Percentiles rank a stretch among this genome's conserved stretches.
Evolutionary conservation across 768 basidiomycete genomes (phyloP).

Genomic region (Termitomyces sp.): DNA sequence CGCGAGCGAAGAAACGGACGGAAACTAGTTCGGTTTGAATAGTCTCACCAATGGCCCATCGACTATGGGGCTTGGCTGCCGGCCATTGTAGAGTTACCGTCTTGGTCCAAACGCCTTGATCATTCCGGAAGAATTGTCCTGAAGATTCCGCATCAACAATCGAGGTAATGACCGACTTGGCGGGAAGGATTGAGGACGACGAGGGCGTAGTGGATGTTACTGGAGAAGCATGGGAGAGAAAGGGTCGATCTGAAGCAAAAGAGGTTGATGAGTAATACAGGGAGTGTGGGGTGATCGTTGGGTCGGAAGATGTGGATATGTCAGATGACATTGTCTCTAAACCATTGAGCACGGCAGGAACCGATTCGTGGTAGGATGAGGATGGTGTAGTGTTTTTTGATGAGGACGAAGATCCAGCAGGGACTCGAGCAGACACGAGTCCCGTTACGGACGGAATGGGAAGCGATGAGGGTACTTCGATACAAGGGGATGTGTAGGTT

Average conservation of each 20-base stretch:
- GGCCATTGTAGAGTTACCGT: constrained; percentile 73
- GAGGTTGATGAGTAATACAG: constrained; percentile 26
- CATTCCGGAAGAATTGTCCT: constrained; percentile 50
- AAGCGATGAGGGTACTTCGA: constrained; percentile 18
- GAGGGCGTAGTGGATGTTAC: constrained; percentile 14
- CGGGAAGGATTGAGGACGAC: constrained; percentile 17
- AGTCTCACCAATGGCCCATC: constrained; percentile 80
- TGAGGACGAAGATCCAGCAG: constrained; percentile 25
- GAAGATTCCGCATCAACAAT: constrained; percentile 57
- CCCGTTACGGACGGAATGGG: constrained; percentile 13
- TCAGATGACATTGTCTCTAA: constrained; percentile 19
- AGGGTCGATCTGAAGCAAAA: constrained; percentile 23
- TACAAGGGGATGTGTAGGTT: constrained; percentile 16
- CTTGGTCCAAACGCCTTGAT: constrained; percentile 55
- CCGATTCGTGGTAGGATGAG: constrained; percentile 19
- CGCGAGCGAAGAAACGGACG: constrained; percentile 64
- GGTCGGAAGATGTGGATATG: constrained; percentile 31
- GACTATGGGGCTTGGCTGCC: constrained; percentile 55
- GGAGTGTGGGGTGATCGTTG: constrained; percentile 36
- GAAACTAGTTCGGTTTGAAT: constrained; percentile 58
- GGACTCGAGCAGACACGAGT: constrained; percentile 10
- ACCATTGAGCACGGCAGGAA: constrained; percentile 7
- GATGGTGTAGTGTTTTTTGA: constrained; percentile 25
- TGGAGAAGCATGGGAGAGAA: constrained; percentile 17
- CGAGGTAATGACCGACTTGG: constrained; percentile 43